Conservation (phyloP, 2,329 filamentous ascomycete genomes). For the Ophiostoma piceae region DNA sequence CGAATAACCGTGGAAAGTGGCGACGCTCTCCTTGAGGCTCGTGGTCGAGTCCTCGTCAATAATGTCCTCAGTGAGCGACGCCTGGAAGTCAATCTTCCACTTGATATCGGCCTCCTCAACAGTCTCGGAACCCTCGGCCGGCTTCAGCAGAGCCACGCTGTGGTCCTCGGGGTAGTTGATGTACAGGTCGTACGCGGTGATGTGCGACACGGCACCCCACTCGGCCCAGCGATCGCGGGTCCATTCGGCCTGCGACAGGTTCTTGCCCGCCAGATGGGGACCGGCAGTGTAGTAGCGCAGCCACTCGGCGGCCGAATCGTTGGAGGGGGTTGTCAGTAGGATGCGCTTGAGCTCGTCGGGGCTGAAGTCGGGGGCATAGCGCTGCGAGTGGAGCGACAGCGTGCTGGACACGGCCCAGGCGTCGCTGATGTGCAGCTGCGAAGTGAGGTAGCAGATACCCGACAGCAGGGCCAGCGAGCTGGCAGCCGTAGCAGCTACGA, state of each 20-base stretch:
- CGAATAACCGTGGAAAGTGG: constrained; percentile 93
- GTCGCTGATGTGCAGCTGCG: constrained; percentile 5
- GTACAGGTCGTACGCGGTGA: constrained; percentile 69
- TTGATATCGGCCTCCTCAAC: constrained; percentile 25
- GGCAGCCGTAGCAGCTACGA: constrained; percentile 11
- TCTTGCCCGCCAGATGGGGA: constrained; percentile 70
- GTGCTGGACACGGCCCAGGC: constrained; percentile 15
- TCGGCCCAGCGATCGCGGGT: constrained; percentile 68
- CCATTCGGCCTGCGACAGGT: constrained; percentile 68
- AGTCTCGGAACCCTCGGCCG: constrained; percentile 32
- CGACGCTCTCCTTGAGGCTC: constrained; percentile 64
- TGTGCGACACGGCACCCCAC: constrained; percentile 60
- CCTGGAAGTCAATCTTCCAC: constrained; percentile 68
- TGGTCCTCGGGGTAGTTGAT: constrained; percentile 73
- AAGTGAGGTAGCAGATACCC: constrained; percentile 17
- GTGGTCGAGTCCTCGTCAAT: constrained; percentile 78
- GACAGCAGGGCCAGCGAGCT: constrained; percentile 19
- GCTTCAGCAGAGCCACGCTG: constrained; percentile 60
- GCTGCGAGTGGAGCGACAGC: constrained; percentile 20
- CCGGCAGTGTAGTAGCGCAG: constrained; percentile 73
- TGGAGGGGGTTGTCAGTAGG: constrained; percentile 54
- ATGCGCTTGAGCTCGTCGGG: constrained; percentile 47
- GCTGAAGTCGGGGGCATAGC: constrained; percentile 30
- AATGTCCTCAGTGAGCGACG: constrained; percentile 76
- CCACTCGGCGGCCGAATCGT: constrained; percentile 61